Percentiles rank a stretch among this genome's conserved stretches.
phyloP scores from a whole-genome alignment of 495 filamentous ascomycete genomes.

The Cladorrhinum samala region DNA sequence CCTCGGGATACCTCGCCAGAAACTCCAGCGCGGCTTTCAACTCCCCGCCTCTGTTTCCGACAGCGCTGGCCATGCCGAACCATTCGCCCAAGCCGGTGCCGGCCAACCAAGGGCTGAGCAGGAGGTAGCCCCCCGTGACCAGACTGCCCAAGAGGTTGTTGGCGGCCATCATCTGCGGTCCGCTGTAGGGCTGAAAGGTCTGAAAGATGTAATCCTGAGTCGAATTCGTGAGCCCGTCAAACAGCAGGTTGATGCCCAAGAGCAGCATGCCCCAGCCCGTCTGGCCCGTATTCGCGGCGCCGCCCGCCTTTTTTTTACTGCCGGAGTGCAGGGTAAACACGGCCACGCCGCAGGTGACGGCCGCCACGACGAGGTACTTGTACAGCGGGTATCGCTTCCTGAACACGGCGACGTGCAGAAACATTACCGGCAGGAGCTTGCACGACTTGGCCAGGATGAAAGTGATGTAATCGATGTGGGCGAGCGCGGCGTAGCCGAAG shows the following conservation, averaged over 20 bases:
- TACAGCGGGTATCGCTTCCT: constrained; percentile 85
- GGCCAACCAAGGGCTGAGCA: constrained; percentile 71
- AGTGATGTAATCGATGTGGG: constrained; percentile 97
- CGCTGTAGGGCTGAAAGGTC: constrained; percentile 68
- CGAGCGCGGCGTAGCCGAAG: constrained; percentile 89
- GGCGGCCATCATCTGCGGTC: constrained; percentile 99
- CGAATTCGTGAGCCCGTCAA: constrained; percentile 92
- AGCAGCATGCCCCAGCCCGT: constrained; percentile 72
- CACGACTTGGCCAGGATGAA: constrained; percentile 97
- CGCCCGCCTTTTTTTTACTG: constrained; percentile 50
- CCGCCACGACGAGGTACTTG: constrained; percentile 88
- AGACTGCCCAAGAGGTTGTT: constrained; percentile 78
- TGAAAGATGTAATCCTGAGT: constrained; percentile 94
- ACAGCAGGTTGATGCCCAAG: constrained; percentile 84
- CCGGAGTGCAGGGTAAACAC: constrained; percentile 87
- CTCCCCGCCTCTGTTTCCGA: constrained; percentile 55
- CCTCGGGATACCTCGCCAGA: constrained; percentile 66
- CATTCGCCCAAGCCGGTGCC: constrained; percentile 58
- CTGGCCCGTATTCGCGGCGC: constrained; percentile 31
- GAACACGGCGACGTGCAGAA: constrained; percentile 89
- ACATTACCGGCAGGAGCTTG: constrained; percentile 97
- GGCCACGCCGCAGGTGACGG: constrained; percentile 87
- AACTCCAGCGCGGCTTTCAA: constrained; percentile 73
- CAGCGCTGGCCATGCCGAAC: constrained; percentile 58
- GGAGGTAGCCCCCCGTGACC: constrained; percentile 67